Conservation (phyloP, 805 yeast genomes). For the Metschnikowia picachoensis region DNA sequence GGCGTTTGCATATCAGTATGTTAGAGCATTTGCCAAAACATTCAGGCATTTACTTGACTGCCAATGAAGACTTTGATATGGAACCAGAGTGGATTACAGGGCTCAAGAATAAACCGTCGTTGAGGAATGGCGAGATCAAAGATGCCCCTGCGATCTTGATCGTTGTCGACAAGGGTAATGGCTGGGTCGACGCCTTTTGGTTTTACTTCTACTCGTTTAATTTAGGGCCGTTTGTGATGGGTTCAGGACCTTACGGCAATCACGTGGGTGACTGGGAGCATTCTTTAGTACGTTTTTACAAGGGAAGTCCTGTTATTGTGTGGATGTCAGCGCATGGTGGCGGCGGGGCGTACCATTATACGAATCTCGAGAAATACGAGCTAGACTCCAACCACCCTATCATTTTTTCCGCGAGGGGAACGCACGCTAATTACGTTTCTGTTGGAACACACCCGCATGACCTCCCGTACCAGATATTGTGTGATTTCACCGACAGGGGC, state of each 20-base stretch:
- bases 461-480: conserved; percentile 82
- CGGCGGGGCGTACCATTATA: conserved; percentile 81
- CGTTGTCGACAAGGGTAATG: conserved; percentile 89
- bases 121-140: conserved; percentile 64
- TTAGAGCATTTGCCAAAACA: conserved; percentile 30
- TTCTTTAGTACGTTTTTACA: conserved; percentile 75
- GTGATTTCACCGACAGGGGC: conserved; percentile 94
- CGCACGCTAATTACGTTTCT: conserved; percentile 96
- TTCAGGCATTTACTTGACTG: conserved; percentile 52
- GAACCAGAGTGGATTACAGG: conserved; percentile 89
- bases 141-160: conserved; percentile 79
- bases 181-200: conserved; percentile 95
- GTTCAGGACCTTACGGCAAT: conserved; percentile 94
- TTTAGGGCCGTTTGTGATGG: conserved; percentile 96
- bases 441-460: conserved; percentile 96
- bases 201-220: conserved; percentile 93
- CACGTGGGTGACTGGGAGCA: conserved; percentile 99
- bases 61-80: conserved; percentile 63
- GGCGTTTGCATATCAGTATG: conserved; percentile 27
- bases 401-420: conserved; percentile 88
- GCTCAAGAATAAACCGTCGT: conserved; percentile 56
- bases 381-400: conserved; percentile 53
- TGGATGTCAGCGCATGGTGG: conserved; percentile 99
- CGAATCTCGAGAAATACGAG: conserved; percentile 66
- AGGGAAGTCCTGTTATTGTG: conserved; percentile 74